phyloP scores from a whole-genome alignment of 192 early-diverging fungal species.

The Phycomyces blakesleeanus region DNA sequence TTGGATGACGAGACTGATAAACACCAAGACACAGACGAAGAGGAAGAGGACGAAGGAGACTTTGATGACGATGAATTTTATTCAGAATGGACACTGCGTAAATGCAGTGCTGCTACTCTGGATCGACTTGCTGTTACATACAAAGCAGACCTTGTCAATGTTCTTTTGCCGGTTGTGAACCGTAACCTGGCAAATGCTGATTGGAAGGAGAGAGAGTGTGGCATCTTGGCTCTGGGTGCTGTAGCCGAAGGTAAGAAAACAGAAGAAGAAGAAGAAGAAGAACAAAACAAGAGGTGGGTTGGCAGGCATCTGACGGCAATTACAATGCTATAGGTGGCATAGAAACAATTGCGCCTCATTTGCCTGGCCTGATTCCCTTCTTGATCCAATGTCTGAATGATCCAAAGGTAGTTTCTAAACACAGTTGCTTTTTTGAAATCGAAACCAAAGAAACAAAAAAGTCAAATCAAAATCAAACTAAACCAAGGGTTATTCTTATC shows the following conservation, averaged over 20 bases:
- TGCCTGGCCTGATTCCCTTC: slow-evolving; percentile 81
- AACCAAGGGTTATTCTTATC: neutral
- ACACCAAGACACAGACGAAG: neutral
- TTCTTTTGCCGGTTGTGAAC: slow-evolving; percentile 80
- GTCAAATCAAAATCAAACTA: no score
- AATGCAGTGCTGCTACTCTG: slow-evolving; percentile 92
- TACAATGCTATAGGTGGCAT: slow-evolving; percentile 47
- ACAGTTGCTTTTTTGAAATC: neutral
- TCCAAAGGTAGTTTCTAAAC: slow-evolving; percentile 51
- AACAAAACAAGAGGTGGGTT: neutral
- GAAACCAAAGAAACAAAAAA: no score
- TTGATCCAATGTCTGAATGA: slow-evolving; percentile 74
- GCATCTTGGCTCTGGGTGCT: slow-evolving; percentile 96
- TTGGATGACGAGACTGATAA: slow-evolving; percentile 34
- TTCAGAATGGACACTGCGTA: slow-evolving; percentile 95
- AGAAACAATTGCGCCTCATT: slow-evolving; percentile 78
- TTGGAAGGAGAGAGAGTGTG: slow-evolving; percentile 90
- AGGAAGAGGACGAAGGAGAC: slow-evolving; percentile 79
- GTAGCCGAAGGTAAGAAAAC: slow-evolving; percentile 74
- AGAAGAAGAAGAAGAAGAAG: no score
- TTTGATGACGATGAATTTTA: slow-evolving; percentile 84
- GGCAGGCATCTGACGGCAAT: neutral
- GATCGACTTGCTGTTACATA: slow-evolving; percentile 88
- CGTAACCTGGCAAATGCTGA: slow-evolving; percentile 74
- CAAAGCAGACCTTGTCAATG: slow-evolving; percentile 75